A percentile compares a stretch with the other conserved stretches of the same genome.
phyloP scores from a whole-genome alignment of 2,329 filamentous ascomycete genomes.

The Fusarium proliferatum region DNA sequence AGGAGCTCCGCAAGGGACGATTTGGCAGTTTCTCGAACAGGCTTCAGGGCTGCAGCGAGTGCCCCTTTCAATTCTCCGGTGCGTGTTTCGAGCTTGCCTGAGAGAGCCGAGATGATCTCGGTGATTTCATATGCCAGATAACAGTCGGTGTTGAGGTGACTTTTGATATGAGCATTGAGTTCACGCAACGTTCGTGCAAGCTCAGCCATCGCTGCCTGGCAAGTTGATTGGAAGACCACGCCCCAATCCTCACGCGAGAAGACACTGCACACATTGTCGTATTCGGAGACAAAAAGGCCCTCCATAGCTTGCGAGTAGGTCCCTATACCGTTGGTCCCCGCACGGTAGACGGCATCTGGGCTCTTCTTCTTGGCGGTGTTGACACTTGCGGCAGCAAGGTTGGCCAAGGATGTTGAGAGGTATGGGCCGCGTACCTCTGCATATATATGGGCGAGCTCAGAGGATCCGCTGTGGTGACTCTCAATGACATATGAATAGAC shows the following conservation, averaged over 20 bases:
- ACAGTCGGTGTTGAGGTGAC: slow-evolving; percentile 88
- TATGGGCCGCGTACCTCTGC: slow-evolving; percentile 88
- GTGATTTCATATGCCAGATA: slow-evolving; percentile 96
- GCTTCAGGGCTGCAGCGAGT: slow-evolving; percentile 86
- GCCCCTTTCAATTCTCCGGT: slow-evolving; percentile 88
- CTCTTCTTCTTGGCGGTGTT: slow-evolving; percentile 85
- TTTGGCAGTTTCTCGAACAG: slow-evolving; percentile 92
- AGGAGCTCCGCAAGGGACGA: slow-evolving; percentile 83
- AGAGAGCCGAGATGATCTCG: slow-evolving; percentile 85
- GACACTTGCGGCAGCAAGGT: slow-evolving; percentile 86
- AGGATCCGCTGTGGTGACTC: slow-evolving; percentile 62
- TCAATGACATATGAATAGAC: slow-evolving; percentile 81
- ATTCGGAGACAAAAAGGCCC: slow-evolving; percentile 86
- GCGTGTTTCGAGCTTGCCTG: slow-evolving; percentile 80
- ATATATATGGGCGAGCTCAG: slow-evolving; percentile 82
- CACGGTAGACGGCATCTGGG: slow-evolving; percentile 83
- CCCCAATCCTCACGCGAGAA: slow-evolving; percentile 90
- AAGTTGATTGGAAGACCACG: slow-evolving; percentile 80
- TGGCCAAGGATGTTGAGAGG: slow-evolving; percentile 82
- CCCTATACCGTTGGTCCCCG: slow-evolving; percentile 90
- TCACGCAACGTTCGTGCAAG: slow-evolving; percentile 88
- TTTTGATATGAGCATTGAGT: slow-evolving; percentile 88
- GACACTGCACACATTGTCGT: slow-evolving; percentile 88
- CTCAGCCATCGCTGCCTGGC: slow-evolving; percentile 80
- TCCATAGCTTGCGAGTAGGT: slow-evolving; percentile 91